Conservation (phyloP, 2,329 filamentous ascomycete genomes). For the Penicillium thymicola region DNA sequence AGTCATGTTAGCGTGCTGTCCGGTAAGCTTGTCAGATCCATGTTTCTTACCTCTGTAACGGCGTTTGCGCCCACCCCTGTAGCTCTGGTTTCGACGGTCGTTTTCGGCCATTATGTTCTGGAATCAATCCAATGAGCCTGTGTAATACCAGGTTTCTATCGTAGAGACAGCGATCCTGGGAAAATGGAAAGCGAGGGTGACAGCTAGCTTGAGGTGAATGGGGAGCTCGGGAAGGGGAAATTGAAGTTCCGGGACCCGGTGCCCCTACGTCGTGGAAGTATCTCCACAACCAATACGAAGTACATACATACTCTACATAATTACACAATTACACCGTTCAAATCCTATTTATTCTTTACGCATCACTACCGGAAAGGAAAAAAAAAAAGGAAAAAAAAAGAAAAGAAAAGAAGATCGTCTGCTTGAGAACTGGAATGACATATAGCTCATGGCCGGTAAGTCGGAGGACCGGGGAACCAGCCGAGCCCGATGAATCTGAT, state of each 20-base stretch:
- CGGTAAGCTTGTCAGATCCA: constrained; percentile 2
- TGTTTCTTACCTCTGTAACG: constrained; percentile 67
- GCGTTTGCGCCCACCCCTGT: constrained; percentile 62
- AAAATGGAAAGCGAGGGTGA: not conserved
- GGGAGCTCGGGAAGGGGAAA: constrained; percentile 14
- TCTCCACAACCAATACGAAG: not conserved
- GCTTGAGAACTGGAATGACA: constrained; percentile 19
- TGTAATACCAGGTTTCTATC: not conserved
- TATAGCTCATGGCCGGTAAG: constrained; percentile 16
- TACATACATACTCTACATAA: too few species aligned
- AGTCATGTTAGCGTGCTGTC: constrained; percentile 27
- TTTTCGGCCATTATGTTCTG: constrained; percentile 48
- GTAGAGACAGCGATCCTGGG: not conserved
- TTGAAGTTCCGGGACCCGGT: constrained; percentile 21
- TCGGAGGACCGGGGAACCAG: constrained; percentile 14
- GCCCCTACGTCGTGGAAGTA: not conserved
- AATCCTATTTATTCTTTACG: not conserved
- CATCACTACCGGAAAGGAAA: not conserved
- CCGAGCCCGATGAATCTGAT: constrained; percentile 20
- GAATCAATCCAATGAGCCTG: constrained; percentile 6
- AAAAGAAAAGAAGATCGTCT: constrained; percentile 1
- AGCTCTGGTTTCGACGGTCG: constrained; percentile 54
- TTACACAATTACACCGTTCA: not conserved
- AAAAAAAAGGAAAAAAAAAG: not conserved
- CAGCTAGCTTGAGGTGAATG: constrained; percentile 16